Evolutionary conservation across 2,329 filamentous ascomycete species (phyloP).

Genomic region (Emergomyces orientalis): DNA sequence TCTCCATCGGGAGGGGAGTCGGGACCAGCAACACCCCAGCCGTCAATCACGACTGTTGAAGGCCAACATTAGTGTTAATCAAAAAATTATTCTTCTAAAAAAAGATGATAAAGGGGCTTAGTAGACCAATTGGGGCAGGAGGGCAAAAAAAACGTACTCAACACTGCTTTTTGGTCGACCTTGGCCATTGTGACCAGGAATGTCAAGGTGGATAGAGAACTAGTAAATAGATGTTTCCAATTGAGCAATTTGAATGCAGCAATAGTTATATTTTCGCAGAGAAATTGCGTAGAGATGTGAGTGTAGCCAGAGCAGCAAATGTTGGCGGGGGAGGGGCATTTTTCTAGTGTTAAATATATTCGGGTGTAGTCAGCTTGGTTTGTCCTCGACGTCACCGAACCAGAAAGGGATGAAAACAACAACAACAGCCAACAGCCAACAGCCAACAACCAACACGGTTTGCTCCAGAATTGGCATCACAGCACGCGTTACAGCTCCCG

Average conservation of each 20-base stretch:
- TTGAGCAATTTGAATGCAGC: background rate
- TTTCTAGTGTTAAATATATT: background rate
- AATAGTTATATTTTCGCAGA: background rate
- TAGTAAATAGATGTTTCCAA: constrained; percentile 3
- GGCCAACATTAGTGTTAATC: constrained; percentile 20
- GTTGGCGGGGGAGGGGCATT: constrained; percentile 4
- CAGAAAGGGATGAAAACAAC: too few relatives aligned
- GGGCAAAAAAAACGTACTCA: constrained; percentile 44
- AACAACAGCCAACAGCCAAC: too few relatives aligned
- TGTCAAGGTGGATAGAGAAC: background rate
- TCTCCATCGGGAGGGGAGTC: constrained; percentile 80
- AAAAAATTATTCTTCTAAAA: constrained; percentile 22
- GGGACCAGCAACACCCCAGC: constrained; percentile 82
- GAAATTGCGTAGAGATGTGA: background rate
- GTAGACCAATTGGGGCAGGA: constrained; percentile 16
- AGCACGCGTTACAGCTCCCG: background rate
- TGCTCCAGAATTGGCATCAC: background rate
- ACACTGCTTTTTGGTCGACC: constrained; percentile 59
- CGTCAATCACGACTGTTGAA: constrained; percentile 87
- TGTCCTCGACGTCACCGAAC: constrained; percentile 3
- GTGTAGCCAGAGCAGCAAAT: background rate
- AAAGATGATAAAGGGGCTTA: constrained; percentile 8
- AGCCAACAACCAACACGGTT: too few relatives aligned
- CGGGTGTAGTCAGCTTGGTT: background rate
- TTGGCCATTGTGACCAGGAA: constrained; percentile 47